A percentile compares a stretch with the other conserved stretches of the same genome.
phyloP scores from a whole-genome alignment of 148 eudicot genomes.

The Rhododendron williamsianum region DNA sequence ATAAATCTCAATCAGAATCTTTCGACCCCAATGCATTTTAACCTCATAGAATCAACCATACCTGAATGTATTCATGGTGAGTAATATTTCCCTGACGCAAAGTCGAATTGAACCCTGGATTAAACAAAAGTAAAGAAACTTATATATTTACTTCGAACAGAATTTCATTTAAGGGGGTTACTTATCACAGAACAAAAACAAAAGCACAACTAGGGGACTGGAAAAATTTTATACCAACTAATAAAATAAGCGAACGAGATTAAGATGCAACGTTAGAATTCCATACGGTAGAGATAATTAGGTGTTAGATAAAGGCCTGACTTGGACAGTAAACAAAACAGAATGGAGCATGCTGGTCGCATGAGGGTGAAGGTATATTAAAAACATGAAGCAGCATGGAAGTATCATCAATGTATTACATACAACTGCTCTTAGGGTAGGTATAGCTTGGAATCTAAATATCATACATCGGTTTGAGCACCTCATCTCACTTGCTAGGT shows the following conservation, averaged over 20 bases:
- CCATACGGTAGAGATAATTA: neutral
- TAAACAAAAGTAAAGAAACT: neutral
- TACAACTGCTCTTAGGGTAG: no score
- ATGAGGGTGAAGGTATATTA: neutral
- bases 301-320: neutral
- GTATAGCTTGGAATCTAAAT: no score
- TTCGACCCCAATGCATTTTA: neutral
- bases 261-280: neutral
- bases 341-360: neutral
- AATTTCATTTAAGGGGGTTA: neutral
- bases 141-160: neutral
- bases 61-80: conserved; percentile 98
- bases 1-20: conserved; percentile 16
- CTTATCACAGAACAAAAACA: neutral
- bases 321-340: neutral
- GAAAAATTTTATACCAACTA: neutral
- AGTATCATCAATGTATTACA: neutral
- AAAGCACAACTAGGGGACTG: neutral
- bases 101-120: conserved; percentile 95
- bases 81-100: conserved; percentile 95
- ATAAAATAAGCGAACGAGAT: neutral
- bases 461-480: no score
- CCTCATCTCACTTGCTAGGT: no score
- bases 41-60: conserved; percentile 14
- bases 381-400: neutral